Evolutionary conservation across 805 yeast genomes (phyloP).

Genomic region (Alloascoidea hylecoeti): DNA sequence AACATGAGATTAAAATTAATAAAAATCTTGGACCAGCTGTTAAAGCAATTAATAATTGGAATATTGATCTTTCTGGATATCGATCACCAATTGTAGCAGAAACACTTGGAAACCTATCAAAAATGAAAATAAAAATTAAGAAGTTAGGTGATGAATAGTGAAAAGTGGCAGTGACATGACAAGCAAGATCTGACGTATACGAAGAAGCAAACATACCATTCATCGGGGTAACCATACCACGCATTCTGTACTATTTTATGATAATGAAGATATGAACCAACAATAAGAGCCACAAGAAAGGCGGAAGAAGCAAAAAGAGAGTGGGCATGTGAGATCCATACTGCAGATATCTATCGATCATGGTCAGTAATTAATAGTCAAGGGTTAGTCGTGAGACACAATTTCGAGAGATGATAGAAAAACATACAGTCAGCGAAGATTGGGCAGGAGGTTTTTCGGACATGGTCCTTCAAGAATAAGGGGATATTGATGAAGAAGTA

Average conservation of each 20-base stretch:
- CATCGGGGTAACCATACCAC: constrained; percentile 85
- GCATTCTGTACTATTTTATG: constrained; percentile 81
- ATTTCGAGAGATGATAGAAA: too few species aligned
- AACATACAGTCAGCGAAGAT: too few species aligned
- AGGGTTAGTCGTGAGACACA: too few species aligned
- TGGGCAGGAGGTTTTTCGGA: too few species aligned
- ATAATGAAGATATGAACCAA: constrained; percentile 71
- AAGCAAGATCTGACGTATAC: neutral
- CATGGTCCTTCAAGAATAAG: too few species aligned
- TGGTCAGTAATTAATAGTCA: too few species aligned
- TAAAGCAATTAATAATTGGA: constrained; percentile 82
- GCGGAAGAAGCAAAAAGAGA: constrained; percentile 61
- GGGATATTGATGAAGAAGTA: too few species aligned
- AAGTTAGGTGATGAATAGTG: neutral
- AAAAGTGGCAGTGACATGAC: neutral
- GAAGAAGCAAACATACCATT: constrained; percentile 40
- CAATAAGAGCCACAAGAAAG: constrained; percentile 56
- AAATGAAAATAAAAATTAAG: neutral
- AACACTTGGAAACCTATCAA: constrained; percentile 65
- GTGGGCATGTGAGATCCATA: constrained; percentile 57
- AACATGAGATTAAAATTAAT: constrained; percentile 34
- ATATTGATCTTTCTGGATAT: constrained; percentile 88
- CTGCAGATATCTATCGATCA: constrained; percentile 47
- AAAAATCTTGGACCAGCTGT: constrained; percentile 89
- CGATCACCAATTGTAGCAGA: constrained; percentile 95